phyloP scores from a whole-genome alignment of 2,329 filamentous ascomycete genomes.

The Alternaria ethzedia region DNA sequence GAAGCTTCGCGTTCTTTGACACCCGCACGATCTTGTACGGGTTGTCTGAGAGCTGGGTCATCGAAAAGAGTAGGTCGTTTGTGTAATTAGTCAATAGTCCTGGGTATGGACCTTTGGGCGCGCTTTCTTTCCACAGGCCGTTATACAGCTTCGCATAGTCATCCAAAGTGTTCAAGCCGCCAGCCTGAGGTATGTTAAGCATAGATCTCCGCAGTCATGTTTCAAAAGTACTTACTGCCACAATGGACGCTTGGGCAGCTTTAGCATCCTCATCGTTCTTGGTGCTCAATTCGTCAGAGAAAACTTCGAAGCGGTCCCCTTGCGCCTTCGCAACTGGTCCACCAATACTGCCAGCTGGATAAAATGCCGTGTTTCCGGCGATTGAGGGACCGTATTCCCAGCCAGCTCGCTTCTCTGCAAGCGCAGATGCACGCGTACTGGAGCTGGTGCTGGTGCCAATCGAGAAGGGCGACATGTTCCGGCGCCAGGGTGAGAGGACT shows the following conservation, averaged over 20 bases:
- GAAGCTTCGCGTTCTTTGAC: constrained; percentile 5
- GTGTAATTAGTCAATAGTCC: constrained; percentile 19
- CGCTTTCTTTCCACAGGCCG: not conserved
- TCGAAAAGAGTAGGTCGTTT: constrained; percentile 20
- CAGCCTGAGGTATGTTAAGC: not conserved
- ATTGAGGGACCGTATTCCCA: not conserved
- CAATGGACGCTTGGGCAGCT: not conserved
- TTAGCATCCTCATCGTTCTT: not conserved
- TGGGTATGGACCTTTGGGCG: constrained; percentile 1
- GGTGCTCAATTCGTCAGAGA: not conserved
- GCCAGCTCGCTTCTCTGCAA: constrained; percentile 1
- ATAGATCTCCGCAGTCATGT: too few relatives aligned
- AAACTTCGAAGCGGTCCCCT: not conserved
- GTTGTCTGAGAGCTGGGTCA: constrained; percentile 14
- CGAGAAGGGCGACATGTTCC: not conserved
- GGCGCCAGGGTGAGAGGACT: not conserved
- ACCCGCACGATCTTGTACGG: constrained; percentile 11
- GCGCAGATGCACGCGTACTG: not conserved
- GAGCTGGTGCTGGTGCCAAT: not conserved
- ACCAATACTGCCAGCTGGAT: not conserved
- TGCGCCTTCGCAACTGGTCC: not conserved
- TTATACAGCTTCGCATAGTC: constrained; percentile 2
- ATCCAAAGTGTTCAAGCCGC: not conserved
- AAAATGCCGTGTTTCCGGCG: not conserved
- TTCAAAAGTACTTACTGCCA: not conserved